Percentiles rank a stretch among this genome's conserved stretches.
Evolutionary conservation across 805 yeast genomes (phyloP).

Genomic region (Sugiyamaella boreocaroliniensis): DNA sequence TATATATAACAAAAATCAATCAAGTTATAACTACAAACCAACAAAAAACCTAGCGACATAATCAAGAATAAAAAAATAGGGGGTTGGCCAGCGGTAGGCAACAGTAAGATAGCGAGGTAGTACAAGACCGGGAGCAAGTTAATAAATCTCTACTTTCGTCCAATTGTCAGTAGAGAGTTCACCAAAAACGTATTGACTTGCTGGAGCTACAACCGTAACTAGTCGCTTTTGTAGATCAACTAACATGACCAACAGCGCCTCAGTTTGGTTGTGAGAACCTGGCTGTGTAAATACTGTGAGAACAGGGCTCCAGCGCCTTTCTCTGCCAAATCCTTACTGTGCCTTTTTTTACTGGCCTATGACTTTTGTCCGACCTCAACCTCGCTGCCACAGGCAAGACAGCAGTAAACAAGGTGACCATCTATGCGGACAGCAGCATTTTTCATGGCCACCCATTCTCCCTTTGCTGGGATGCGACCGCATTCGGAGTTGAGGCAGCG

Average conservation of each 20-base stretch:
- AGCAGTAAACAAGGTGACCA: conserved; percentile 32
- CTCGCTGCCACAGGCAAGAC: conserved; percentile 54
- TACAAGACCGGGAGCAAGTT: too few relatives aligned
- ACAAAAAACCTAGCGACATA: conserved; percentile 1
- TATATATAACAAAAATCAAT: neutral
- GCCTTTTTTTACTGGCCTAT: neutral
- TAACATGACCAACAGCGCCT: too few relatives aligned
- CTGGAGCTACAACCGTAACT: too few relatives aligned
- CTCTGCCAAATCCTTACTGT: too few relatives aligned
- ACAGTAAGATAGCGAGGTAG: neutral
- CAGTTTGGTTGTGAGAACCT: too few relatives aligned
- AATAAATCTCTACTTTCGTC: too few relatives aligned
- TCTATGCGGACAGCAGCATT: conserved; percentile 41
- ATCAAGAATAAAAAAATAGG: neutral
- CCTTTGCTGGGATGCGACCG: conserved; percentile 89
- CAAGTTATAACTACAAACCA: neutral
- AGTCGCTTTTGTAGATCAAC: too few relatives aligned
- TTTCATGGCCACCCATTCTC: conserved; percentile 88
- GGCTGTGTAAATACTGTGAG: too few relatives aligned
- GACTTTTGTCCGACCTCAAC: conserved; percentile 35
- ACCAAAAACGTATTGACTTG: too few relatives aligned
- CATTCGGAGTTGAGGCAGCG: conserved; percentile 73
- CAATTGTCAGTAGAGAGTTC: too few relatives aligned
- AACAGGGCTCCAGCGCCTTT: too few relatives aligned
- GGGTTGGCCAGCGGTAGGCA: neutral